phyloP scores from a whole-genome alignment of 495 filamentous ascomycete species.

The Lasiosphaeria ovina region DNA sequence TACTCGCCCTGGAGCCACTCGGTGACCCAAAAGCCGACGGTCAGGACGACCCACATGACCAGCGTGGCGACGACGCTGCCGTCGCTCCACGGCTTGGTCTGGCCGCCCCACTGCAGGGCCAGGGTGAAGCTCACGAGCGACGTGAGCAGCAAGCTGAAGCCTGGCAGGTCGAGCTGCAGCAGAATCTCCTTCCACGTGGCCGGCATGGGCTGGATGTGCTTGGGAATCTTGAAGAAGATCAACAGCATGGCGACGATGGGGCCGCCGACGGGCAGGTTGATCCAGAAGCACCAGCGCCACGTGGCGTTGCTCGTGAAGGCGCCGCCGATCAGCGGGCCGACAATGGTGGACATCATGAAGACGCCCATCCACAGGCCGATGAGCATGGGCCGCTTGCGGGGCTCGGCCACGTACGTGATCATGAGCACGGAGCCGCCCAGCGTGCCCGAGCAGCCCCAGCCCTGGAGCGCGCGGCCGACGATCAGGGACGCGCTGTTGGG shows the following conservation, averaged over 20 bases:
- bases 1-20: slow-evolving; percentile 34
- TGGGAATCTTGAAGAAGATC: slow-evolving; percentile 48
- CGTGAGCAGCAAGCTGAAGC: slow-evolving; percentile 41
- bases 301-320: slow-evolving; percentile 59
- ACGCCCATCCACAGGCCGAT: slow-evolving; percentile 41
- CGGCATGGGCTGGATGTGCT: slow-evolving; percentile 25
- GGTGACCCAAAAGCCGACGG: slow-evolving; percentile 27
- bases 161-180: slow-evolving; percentile 31
- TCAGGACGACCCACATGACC: slow-evolving; percentile 36
- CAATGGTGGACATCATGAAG: slow-evolving; percentile 33
- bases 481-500: slow-evolving; percentile 52
- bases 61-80: slow-evolving; percentile 45
- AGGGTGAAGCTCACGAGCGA: slow-evolving; percentile 44
- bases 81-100: slow-evolving; percentile 41
- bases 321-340: slow-evolving; percentile 56
- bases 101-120: slow-evolving; percentile 51
- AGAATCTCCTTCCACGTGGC: slow-evolving; percentile 40
- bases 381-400: slow-evolving; percentile 38
- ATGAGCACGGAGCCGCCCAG: slow-evolving; percentile 52
- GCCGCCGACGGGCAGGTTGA: slow-evolving; percentile 63
- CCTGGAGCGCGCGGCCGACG: slow-evolving; percentile 51
- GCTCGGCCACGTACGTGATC: slow-evolving; percentile 38
- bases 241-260: slow-evolving; percentile 50
- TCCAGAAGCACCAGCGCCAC: slow-evolving; percentile 70
- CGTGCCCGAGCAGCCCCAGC: slow-evolving; percentile 43